Conservation (phyloP, 129 eudicot genomes). For the Scalesia atractyloides region DNA sequence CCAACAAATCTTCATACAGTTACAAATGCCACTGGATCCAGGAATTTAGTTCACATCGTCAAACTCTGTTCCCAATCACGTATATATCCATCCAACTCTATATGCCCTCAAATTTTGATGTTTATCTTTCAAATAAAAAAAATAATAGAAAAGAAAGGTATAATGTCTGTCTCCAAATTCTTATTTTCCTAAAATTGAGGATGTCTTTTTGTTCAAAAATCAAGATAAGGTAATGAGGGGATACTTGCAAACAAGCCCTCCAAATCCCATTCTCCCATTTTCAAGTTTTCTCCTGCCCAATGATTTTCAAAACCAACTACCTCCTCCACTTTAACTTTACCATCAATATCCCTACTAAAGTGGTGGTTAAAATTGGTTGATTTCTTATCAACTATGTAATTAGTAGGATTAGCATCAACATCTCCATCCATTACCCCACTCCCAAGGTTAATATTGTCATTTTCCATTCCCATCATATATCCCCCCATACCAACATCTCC, state of each 20-base stretch:
- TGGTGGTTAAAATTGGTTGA: slow-evolving; percentile 12
- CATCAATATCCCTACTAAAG: slow-evolving; percentile 35
- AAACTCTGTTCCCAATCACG: too few species aligned
- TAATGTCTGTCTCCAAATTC: too few species aligned
- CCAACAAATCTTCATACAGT: too few species aligned
- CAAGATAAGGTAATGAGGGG: slow-evolving; percentile 65
- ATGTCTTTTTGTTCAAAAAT: slow-evolving; percentile 19
- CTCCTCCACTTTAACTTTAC: slow-evolving; percentile 48
- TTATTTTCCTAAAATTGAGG: too few species aligned
- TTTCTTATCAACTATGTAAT: too few species aligned
- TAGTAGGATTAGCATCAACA: background rate
- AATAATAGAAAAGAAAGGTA: too few species aligned
- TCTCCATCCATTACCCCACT: slow-evolving; percentile 27
- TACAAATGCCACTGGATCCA: too few species aligned
- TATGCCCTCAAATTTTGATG: too few species aligned
- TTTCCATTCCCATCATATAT: slow-evolving; percentile 48
- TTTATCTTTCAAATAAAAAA: too few species aligned
- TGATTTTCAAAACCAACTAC: slow-evolving; percentile 58
- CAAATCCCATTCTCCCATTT: slow-evolving; percentile 77
- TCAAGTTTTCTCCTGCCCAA: slow-evolving; percentile 68
- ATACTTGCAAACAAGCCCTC: slow-evolving; percentile 81
- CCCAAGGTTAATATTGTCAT: slow-evolving; percentile 45
- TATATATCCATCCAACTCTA: too few species aligned
- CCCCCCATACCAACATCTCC: slow-evolving; percentile 32
- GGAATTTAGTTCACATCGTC: too few species aligned